Base-by-base conservation (phyloP, 2,329 filamentous ascomycete species). In the Aureobasidium sp. region DNA sequence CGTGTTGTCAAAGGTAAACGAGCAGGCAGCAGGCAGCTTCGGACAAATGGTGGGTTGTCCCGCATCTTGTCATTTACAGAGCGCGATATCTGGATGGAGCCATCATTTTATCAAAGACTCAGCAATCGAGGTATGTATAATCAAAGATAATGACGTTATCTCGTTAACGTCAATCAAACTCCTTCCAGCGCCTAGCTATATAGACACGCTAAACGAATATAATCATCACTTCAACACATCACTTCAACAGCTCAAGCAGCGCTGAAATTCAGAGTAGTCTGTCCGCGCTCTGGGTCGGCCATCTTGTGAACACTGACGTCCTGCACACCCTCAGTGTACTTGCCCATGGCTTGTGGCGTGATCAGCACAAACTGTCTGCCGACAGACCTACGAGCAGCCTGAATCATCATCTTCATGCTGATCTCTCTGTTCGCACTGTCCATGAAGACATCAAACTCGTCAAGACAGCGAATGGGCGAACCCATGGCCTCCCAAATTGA, bases 361-460 rank as follows among this genome's bases (percentile, higher is more conserved):
- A 99, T 99, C 61, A 99, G 84, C 66, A 99, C 92, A 70, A 95
- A 99, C 73, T 99, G 94, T 65, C 91, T 84, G 29, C 91, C 91
- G n/a, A 94, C 87, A 1, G 90, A 90, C 34, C 89, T 84, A 69
- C 94, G 84, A 41, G 94, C 94, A 20, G 91, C 90, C 63, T 86
- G 83, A 68, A 97, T 91, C 74, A 99, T 89, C 88, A 99, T 91
- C 66, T 89, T 89, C 69, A 96, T 96, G 72, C 90, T 95, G 68
- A 95, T 89, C 62, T 89, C 90, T 64, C 94, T 86, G 75, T 99
- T 99, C 63, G 97, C 90, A 68, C 88, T 91, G 75, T 99, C 94
- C 94, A 99, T 99, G 80, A 97, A 99, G 36, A 99, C 94, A 73
- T 99, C 94, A 71, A 97, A 99, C 75, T 99, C 94, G 75, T 99